A percentile compares a stretch with the other conserved stretches of the same genome.
Evolutionary conservation across 169 alveolate species (phyloP).

Genomic region (Amoebophrya sp.): DNA sequence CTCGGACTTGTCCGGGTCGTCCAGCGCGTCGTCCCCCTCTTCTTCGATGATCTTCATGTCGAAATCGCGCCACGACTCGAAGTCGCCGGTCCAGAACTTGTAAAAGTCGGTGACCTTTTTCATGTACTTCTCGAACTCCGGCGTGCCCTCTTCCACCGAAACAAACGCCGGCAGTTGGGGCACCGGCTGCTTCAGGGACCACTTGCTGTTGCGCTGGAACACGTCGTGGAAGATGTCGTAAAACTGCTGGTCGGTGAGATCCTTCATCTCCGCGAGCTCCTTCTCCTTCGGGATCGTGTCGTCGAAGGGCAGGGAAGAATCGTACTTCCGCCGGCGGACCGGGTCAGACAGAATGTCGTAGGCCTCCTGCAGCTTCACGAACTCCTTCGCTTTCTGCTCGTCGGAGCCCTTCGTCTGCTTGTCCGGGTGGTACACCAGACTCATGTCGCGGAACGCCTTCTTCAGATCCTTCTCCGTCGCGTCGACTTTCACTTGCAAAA

Average conservation of each 20-base stretch:
- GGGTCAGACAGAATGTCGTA: conserved; percentile 57
- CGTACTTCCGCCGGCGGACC: conserved; percentile 68
- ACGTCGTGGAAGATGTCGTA: conserved; percentile 59
- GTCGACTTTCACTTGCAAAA: conserved; percentile 38
- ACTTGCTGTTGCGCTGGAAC: conserved; percentile 65
- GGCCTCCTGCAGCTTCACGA: conserved; percentile 76
- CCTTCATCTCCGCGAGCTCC: conserved; percentile 25
- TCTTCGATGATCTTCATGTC: conserved; percentile 30
- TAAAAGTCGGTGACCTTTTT: conserved; percentile 29
- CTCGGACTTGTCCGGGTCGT: conserved; percentile 69
- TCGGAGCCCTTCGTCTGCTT: conserved; percentile 25
- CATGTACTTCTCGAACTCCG: conserved; percentile 38
- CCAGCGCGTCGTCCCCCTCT: conserved; percentile 57
- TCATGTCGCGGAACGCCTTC: conserved; percentile 44
- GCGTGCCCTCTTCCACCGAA: conserved; percentile 34
- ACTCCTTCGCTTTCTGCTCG: conserved; percentile 32
- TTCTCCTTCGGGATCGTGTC: conserved; percentile 66
- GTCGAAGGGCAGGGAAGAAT: conserved; percentile 75
- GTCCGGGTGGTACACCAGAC: conserved; percentile 53
- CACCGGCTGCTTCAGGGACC: conserved; percentile 53
- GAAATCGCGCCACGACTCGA: conserved; percentile 51
- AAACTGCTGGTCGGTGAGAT: conserved; percentile 47
- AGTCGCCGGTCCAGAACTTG: conserved; percentile 47
- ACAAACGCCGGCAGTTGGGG: conserved; percentile 34
- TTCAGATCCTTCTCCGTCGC: conserved; percentile 41